Conservation (phyloP, 306 rosid genomes). For the Sindora glabra region DNA sequence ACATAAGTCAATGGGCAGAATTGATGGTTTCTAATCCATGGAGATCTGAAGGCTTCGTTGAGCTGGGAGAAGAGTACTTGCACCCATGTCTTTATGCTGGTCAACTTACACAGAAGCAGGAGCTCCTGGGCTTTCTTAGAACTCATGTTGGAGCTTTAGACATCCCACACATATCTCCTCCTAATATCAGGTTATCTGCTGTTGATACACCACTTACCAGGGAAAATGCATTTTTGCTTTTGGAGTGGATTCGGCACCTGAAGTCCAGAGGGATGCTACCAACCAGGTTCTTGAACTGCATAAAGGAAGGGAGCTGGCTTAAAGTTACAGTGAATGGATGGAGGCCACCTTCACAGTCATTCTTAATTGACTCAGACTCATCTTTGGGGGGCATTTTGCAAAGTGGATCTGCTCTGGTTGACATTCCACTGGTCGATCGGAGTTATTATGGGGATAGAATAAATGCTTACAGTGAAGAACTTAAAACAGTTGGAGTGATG, state of each 20-base stretch:
- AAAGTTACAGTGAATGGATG: conserved; percentile 37
- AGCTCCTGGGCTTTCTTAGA: conserved; percentile 36
- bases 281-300: conserved; percentile 30
- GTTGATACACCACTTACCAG: conserved; percentile 42
- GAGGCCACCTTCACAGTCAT: conserved; percentile 58
- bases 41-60: conserved; percentile 42
- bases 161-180: conserved; percentile 55
- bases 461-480: conserved; percentile 41
- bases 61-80: conserved; percentile 48
- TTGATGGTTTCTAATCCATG: conserved; percentile 57
- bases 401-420: conserved; percentile 47
- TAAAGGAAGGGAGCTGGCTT: conserved; percentile 63
- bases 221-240: conserved; percentile 49
- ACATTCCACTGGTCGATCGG: conserved; percentile 59
- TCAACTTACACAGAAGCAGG: neutral
- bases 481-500: conserved; percentile 63
- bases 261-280: conserved; percentile 11
- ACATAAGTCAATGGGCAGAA: conserved; percentile 57
- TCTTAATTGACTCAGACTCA: conserved; percentile 36
- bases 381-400: conserved; percentile 46
- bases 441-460: conserved; percentile 40
- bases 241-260: conserved; percentile 52
- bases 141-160: conserved; percentile 37
- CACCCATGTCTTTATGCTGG: conserved; percentile 22
- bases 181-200: conserved; percentile 38